Conservation (phyloP, 129 eudicot genomes). For the Flaveria trinervia region DNA sequence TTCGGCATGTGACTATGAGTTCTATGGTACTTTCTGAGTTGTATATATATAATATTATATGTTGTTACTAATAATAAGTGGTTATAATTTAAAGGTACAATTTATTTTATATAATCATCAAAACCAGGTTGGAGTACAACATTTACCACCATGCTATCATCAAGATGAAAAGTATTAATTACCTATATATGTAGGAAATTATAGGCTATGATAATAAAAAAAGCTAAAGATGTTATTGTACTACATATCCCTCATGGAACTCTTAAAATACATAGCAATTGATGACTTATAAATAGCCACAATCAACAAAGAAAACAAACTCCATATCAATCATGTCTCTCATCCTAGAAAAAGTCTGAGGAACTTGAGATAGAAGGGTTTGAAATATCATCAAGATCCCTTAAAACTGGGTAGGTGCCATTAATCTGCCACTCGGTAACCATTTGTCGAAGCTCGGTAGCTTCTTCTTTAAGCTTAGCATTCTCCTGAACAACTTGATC, state of each 20-base stretch:
- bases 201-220: background rate
- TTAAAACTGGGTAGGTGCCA: slow-evolving; percentile 59
- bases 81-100: no score
- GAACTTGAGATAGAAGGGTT: slow-evolving; percentile 53
- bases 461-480: slow-evolving; percentile 76
- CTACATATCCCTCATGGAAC: slow-evolving; percentile 20
- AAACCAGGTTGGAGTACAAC: no score
- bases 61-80: background rate
- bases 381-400: slow-evolving; percentile 64
- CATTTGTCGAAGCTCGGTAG: slow-evolving; percentile 78
- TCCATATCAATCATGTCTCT: background rate
- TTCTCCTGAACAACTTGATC: slow-evolving; percentile 77
- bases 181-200: background rate
- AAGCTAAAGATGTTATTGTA: slow-evolving; percentile 12
- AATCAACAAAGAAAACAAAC: slow-evolving; percentile 28
- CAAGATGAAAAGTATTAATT: background rate
- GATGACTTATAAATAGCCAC: slow-evolving; percentile 17
- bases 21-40: slow-evolving; percentile 13
- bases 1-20: background rate
- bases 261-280: slow-evolving; percentile 6
- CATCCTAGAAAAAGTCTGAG: slow-evolving; percentile 37
- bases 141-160: no score
- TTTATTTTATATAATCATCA: no score
- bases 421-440: slow-evolving; percentile 69
- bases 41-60: background rate